A percentile compares a stretch with the other conserved stretches of the same genome.
phyloP scores from a whole-genome alignment of 176 grass and related monocot species.

The Guadua angustifolia region DNA sequence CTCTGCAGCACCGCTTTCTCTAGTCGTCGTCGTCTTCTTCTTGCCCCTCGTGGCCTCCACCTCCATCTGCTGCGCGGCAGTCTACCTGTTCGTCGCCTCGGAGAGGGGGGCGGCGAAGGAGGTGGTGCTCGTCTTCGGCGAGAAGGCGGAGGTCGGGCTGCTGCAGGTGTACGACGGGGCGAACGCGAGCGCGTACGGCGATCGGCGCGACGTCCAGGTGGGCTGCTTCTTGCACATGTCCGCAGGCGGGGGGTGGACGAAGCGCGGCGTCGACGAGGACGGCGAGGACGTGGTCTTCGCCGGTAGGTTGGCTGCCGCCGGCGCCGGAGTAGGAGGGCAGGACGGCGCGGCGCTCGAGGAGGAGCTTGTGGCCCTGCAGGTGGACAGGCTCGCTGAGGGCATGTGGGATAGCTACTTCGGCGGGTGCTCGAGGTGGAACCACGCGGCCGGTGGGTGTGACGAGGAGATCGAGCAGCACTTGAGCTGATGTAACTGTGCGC shows the following conservation, averaged over 20 bases:
- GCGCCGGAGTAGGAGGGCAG: neutral
- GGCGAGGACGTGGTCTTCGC: slow-evolving; percentile 57
- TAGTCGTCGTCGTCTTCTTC: slow-evolving; percentile 47
- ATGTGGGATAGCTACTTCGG: slow-evolving; percentile 65
- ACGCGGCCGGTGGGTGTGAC: neutral
- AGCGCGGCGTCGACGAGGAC: slow-evolving; percentile 32
- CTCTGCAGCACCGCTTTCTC: slow-evolving; percentile 28
- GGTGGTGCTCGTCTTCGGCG: slow-evolving; percentile 47
- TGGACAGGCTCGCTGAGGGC: slow-evolving; percentile 53
- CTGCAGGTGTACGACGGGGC: slow-evolving; percentile 57
- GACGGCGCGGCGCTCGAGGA: slow-evolving; percentile 40
- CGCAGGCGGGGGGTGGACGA: slow-evolving; percentile 18
- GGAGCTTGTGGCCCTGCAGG: slow-evolving; percentile 48
- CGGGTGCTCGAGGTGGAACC: slow-evolving; percentile 61
- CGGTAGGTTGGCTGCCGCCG: slow-evolving; percentile 42
- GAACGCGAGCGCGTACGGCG: slow-evolving; percentile 49
- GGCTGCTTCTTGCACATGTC: slow-evolving; percentile 51
- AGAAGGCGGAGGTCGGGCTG: slow-evolving; percentile 40
- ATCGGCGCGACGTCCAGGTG: slow-evolving; percentile 8
- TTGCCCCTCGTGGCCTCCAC: slow-evolving; percentile 66
- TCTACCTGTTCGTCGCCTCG: slow-evolving; percentile 39
- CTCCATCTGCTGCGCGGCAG: slow-evolving; percentile 48
- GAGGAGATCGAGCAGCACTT: neutral
- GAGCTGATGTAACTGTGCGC: neutral
- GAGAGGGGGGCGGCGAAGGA: slow-evolving; percentile 39